Evolutionary conservation across 2,329 filamentous ascomycete genomes (phyloP), one percentile per base, ranked within the genome.

Genomic region (Passalora sequoiae): DNA sequence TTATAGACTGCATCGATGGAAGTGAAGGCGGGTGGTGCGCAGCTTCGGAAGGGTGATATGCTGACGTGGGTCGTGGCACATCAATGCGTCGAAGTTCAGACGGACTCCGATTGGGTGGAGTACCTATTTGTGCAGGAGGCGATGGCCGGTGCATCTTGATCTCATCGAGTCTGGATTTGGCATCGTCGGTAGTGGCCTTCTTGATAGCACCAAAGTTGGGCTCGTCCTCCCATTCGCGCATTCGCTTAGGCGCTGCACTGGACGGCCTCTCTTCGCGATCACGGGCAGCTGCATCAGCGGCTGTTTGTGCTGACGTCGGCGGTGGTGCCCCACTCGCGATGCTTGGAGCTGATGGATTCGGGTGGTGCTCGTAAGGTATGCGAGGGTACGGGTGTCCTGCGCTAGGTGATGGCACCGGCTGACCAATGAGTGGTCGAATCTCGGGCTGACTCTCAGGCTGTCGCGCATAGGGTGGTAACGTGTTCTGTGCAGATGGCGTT

Each of bases 181-280:
- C 88, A 65, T 96, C 89, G 4, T 97, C 91, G 28, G 82, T 94
- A 7, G 86, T 83, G 49, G 86, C 81, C 70, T 96, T 96, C 72
- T 96, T 94, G 32, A 75, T 74, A 3, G 81, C 47, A 40, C 49
- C 51, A 30, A 40, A 41, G 38, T 46, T 56, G 4, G 61, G 71
- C 25, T 94, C 88, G 25, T 91, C 84, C 55, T 97, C 92, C 89
- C 92, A 96, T 60, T 97, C 92, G 37, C 89, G 83, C 64, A 82
- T 77, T 45, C 92, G 80, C 75, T 98, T 98, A 44, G 84, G 80
- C 3, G 86, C 74, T 2, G 73, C 84, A 27, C 88, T 94, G 1
- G 83, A 69, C 13, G 89, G 86, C n/a, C 89, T 78, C 30, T 82
- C 78, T 43, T 94, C 84, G 49, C 75, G 66, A 36, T 83, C 78